Base-by-base conservation (phyloP, 176 grass and related monocot genomes). In the Metroxylon sagu region DNA sequence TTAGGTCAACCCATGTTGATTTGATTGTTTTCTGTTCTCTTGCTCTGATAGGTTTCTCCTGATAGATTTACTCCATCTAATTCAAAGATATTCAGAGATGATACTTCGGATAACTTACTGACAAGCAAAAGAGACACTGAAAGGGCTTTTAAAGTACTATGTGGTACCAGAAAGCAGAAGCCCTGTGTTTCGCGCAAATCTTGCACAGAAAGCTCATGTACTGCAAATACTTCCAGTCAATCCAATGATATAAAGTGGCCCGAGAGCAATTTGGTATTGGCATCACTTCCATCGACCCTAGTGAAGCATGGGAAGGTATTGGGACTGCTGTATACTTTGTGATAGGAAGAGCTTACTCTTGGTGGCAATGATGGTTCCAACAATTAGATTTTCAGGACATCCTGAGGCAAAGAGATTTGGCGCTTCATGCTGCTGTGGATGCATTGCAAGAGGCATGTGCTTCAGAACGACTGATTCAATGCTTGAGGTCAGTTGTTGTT, bases 381-480 rank as follows among this genome's bases (percentile, higher is more conserved):
- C 19, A 48, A 16, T 56, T 23, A 25, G 4, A 54, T 55, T 56
- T 14, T 35, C 74, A 97, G 87, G 81, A 88, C 69, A 81, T 81
- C 50, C 18, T 80, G 66, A 97, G 70, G 55, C 87, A 85, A 60
- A 87, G 83, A 77, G 87, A 97, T 65, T 77, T 74, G n/a, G 50
- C 72, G 8, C 58, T 90, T 49, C 87, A 91, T 66, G 57, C 72
- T 56, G 84, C 85, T 50, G 77, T 90, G 53, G 81, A 97, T 72
- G 87, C 86, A 53, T 71, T 97, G 55, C 60, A 90, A 10, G 78
- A 97, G 61, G 92, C 92, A 28, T 85, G 83, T 48, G 65, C 87
- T 28, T 74, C 84, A 14, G 81, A 97, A 68, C 81, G 77, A 63
- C 68, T 88, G 26, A 76, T 90, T 53, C 85, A 87, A 80, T 91